phyloP scores from a whole-genome alignment of 1,139 yeast genomes.

The Hansenula lynferdii region DNA sequence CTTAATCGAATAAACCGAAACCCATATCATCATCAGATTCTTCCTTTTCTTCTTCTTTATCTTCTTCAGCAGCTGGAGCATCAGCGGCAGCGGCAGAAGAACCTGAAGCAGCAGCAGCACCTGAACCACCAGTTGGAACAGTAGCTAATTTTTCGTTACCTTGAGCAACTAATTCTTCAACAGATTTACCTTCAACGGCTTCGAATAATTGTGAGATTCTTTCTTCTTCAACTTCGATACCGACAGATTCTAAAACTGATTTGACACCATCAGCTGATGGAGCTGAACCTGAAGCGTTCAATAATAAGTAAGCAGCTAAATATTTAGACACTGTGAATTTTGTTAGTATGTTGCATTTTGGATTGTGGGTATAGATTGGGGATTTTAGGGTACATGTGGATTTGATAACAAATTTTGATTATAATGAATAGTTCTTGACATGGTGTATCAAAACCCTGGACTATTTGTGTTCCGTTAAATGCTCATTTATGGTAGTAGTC shows the following conservation, averaged over 20 bases:
- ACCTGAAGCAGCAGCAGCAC: slow-evolving; percentile 55
- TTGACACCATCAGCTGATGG: slow-evolving; percentile 74
- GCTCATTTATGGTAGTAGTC: too few species aligned
- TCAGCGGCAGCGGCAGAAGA: slow-evolving; percentile 49
- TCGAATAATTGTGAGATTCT: slow-evolving; percentile 61
- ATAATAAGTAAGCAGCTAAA: slow-evolving; percentile 87
- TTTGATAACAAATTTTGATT: too few species aligned
- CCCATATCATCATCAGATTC: slow-evolving; percentile 78
- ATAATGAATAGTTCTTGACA: too few species aligned
- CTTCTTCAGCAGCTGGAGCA: slow-evolving; percentile 58
- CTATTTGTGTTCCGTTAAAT: too few species aligned
- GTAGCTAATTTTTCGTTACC: slow-evolving; percentile 82
- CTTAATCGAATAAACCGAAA: slow-evolving; percentile 85
- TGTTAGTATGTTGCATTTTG: slow-evolving; percentile 15
- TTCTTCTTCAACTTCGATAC: slow-evolving; percentile 74
- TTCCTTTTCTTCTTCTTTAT: slow-evolving; percentile 56
- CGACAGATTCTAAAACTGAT: slow-evolving; percentile 69
- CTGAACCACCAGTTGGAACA: slow-evolving; percentile 83
- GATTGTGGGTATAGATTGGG: not conserved
- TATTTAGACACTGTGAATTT: slow-evolving; percentile 41
- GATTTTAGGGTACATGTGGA: too few species aligned
- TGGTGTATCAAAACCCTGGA: too few species aligned
- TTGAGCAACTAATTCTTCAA: slow-evolving; percentile 70
- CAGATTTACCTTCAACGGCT: slow-evolving; percentile 74
- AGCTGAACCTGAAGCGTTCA: slow-evolving; percentile 78